Conservation (phyloP, 2,329 filamentous ascomycete genomes). For the Curvularia sp. region DNA sequence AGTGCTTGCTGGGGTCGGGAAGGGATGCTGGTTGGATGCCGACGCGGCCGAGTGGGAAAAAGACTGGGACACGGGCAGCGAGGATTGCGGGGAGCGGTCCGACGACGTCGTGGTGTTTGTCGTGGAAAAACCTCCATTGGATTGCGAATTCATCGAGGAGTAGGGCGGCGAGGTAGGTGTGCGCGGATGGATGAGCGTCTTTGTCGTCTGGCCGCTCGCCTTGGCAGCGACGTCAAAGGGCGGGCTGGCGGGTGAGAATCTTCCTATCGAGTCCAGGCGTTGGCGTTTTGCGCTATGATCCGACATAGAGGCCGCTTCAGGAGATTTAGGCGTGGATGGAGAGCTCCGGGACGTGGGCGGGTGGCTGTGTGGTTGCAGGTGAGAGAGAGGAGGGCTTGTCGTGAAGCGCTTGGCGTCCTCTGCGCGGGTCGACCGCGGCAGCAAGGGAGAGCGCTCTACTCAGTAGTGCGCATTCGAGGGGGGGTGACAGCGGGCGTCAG, state of each 20-base stretch:
- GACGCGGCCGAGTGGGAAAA: slow-evolving; percentile 45
- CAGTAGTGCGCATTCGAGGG: slow-evolving; percentile 43
- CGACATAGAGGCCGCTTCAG: slow-evolving; percentile 40
- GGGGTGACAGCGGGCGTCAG: slow-evolving; percentile 13
- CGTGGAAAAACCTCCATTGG: slow-evolving; percentile 47
- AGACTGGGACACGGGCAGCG: slow-evolving; percentile 49
- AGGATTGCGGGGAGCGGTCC: slow-evolving; percentile 54
- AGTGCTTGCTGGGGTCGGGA: slow-evolving; percentile 52
- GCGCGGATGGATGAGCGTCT: slow-evolving; percentile 54
- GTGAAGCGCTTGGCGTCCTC: slow-evolving; percentile 39
- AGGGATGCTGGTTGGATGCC: slow-evolving; percentile 40
- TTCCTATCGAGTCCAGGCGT: slow-evolving; percentile 50
- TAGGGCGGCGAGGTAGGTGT: slow-evolving; percentile 59
- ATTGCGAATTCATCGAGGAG: slow-evolving; percentile 56
- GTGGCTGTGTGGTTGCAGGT: slow-evolving; percentile 27
- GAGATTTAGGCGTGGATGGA: slow-evolving; percentile 11
- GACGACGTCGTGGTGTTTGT: slow-evolving; percentile 37
- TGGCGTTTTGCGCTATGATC: slow-evolving; percentile 50
- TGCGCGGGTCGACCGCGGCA: slow-evolving; percentile 44
- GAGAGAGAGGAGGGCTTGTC: slow-evolving; percentile 35
- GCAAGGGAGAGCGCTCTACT: slow-evolving; percentile 33
- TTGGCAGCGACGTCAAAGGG: slow-evolving; percentile 52
- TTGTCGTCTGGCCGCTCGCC: slow-evolving; percentile 49
- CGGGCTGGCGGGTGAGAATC: slow-evolving; percentile 57
- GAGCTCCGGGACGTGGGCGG: slow-evolving; percentile 20